A percentile compares a stretch with the other conserved stretches of the same genome.
These are phyloP conservation scores for Bertia moriformis DNA, from an alignment of 2,329 filamentous ascomycete genomes.

Conservation along the genomic window DNA sequence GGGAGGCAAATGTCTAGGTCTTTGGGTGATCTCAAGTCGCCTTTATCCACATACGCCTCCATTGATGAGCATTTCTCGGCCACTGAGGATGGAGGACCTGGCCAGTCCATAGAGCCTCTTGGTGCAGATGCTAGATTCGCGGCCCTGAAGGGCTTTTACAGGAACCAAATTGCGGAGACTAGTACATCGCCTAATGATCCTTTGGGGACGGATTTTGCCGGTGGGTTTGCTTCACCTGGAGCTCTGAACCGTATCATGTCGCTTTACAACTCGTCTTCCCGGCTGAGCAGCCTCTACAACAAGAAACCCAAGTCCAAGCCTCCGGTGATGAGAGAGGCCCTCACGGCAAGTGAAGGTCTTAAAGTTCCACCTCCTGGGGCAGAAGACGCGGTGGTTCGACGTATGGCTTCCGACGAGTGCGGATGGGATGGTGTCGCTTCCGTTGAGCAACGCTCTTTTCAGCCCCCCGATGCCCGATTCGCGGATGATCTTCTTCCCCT, in stretches of 20 bases:
- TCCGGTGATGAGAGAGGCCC: slow-evolving; percentile 60
- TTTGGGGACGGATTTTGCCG: slow-evolving; percentile 25
- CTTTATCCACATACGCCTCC: not conserved
- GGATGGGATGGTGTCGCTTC: slow-evolving; percentile 46
- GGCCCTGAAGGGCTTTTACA: slow-evolving; percentile 68
- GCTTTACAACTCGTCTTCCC: slow-evolving; percentile 59
- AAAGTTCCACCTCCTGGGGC: slow-evolving; percentile 48
- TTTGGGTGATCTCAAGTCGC: not conserved
- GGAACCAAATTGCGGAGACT: slow-evolving; percentile 53
- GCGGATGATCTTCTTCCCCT: slow-evolving; percentile 65
- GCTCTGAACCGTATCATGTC: slow-evolving; percentile 82
- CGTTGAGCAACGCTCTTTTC: slow-evolving; percentile 28
- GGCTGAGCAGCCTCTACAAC: slow-evolving; percentile 45
- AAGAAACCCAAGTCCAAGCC: slow-evolving; percentile 36
- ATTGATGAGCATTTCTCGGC: not conserved
- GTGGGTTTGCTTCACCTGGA: slow-evolving; percentile 61
- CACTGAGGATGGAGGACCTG: not conserved
- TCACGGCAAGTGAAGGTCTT: slow-evolving; percentile 57
- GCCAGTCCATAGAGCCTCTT: slow-evolving; percentile 16
- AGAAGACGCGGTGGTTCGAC: slow-evolving; percentile 39
- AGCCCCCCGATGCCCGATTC: slow-evolving; percentile 43
- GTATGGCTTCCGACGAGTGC: slow-evolving; percentile 31
- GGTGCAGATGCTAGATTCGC: slow-evolving; percentile 59
- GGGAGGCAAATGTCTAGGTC: slow-evolving; percentile 6
- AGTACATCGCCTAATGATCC: slow-evolving; percentile 33